Conservation (phyloP, 2,329 filamentous ascomycete species). For the Calycina herbarum region DNA sequence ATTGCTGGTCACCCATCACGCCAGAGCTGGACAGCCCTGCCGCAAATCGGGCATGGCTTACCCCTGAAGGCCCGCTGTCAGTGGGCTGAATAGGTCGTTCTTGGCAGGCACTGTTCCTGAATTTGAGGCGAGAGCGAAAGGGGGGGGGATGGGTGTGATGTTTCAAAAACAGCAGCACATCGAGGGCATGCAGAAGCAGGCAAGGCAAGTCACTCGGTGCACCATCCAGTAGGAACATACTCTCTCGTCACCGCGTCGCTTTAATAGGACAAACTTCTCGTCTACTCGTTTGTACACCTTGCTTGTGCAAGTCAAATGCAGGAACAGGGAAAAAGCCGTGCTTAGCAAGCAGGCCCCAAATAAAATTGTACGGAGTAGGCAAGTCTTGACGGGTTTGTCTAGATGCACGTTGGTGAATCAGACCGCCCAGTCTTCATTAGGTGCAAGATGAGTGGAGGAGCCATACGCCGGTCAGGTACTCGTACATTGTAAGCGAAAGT, state of each 20-base stretch:
- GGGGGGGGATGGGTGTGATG: not conserved
- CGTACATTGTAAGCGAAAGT: not conserved
- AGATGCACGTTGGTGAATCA: not conserved
- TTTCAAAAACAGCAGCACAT: not conserved
- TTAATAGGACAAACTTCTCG: not conserved
- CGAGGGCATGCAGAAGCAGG: not conserved
- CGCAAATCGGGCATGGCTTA: not conserved
- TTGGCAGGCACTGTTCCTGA: slow-evolving; percentile 1
- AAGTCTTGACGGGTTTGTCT: slow-evolving; percentile 3
- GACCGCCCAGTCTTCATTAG: not conserved
- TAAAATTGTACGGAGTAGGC: slow-evolving; percentile 1
- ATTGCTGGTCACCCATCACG: not conserved
- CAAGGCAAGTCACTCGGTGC: not conserved
- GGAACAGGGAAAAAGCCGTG: not conserved
- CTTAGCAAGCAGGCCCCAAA: not conserved
- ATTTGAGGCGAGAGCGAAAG: slow-evolving; percentile 2
- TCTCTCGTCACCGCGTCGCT: not conserved
- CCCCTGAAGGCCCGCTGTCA: not conserved
- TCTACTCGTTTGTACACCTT: slow-evolving; percentile 5
- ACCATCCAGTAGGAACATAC: not conserved
- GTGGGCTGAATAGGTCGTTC: not conserved
- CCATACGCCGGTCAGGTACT: not conserved
- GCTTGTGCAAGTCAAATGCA: slow-evolving; percentile 4
- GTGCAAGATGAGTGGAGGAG: not conserved
- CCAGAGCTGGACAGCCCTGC: not conserved